A percentile compares a stretch with the other conserved stretches of the same genome.
Evolutionary conservation across 331 rosid species (phyloP).

Genomic region (Cydonia oblonga): DNA sequence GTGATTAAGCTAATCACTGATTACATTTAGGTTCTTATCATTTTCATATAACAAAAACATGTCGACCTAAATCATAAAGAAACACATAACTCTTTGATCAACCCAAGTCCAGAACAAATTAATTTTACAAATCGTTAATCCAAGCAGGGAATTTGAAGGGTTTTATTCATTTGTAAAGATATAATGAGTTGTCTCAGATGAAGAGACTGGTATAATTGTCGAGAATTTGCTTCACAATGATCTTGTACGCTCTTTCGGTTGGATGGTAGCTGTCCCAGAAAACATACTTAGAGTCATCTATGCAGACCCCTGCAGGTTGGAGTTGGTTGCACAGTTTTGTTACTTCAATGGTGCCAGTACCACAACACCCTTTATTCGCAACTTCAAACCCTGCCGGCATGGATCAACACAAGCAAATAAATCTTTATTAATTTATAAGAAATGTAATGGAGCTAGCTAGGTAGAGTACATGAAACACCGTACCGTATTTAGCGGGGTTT

Average conservation of each 20-base stretch:
- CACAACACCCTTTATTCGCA: conserved; percentile 44
- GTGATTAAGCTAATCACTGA: too few relatives aligned
- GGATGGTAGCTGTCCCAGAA: conserved; percentile 72
- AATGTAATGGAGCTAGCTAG: not conserved
- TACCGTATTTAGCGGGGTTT: conserved; percentile 38
- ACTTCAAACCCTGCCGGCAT: conserved; percentile 33
- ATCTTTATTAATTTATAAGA: not conserved
- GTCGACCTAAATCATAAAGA: not conserved
- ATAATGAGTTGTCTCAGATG: not conserved
- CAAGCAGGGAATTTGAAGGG: not conserved
- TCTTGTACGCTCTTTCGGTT: conserved; percentile 25
- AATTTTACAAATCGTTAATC: not conserved
- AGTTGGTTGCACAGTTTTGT: conserved; percentile 26
- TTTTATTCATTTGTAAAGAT: not conserved
- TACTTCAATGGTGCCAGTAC: conserved; percentile 38
- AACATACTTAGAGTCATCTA: conserved; percentile 27
- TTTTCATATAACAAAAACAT: not conserved
- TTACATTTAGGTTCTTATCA: too few relatives aligned
- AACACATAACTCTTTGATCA: not conserved
- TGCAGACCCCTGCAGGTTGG: not conserved
- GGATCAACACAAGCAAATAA: not conserved
- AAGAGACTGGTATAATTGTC: conserved; percentile 14
- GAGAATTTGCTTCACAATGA: conserved; percentile 21
- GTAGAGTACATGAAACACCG: not conserved
- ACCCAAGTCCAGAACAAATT: not conserved